Base-by-base conservation (phyloP, 31 red algal species). In the Porphyra umbilicalis region DNA sequence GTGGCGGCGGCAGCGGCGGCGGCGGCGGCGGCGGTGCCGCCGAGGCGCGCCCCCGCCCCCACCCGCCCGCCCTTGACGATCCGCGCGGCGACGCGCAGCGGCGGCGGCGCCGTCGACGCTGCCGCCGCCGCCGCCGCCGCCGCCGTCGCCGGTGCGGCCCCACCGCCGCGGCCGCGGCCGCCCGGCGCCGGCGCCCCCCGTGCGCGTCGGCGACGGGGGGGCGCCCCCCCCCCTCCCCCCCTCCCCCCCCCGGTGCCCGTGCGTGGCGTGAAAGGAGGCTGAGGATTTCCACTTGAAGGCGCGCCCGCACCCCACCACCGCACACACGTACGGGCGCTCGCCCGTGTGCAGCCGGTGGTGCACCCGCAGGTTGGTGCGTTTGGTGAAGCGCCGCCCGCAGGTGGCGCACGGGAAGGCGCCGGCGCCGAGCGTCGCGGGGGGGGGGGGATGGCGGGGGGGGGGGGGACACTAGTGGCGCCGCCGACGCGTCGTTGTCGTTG, bases 311-410 rank as follows among this genome's bases (percentile, higher is more conserved):
- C 86, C 88, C 39, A 80, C 83, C 33, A 79, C 83, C 39, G 76
- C 76, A 74, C 95, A 97, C n/a, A 79, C 32, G 75, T 92, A 97
- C 9, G 95, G 95, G 9, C 77, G 80, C 74, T 97, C 95, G 34
- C 91, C 95, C 6, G 95, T 92, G 79, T 97, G 95, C 32, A 93
- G 79, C 35, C 95, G 83, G 86, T 86, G 85, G 83, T 97, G 95
- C 40, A 87, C 87, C 30, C 81, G 82, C 4, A 93, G 81, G 44
- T 97, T 97, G 76, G 89, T 85, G 7, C 82, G 68, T 9, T 87
- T 76, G 33, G 92, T 90, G 74, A 88, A 94, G 35, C 81, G 68
- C 36, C 87, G 83, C 8, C 36, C 32, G 34, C 92, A 94, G 14
- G 68, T 80, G 15, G 78, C 81, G 76, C 91, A 94, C 18, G 40